Evolutionary conservation across 2,329 filamentous ascomycete genomes (phyloP).

Genomic region (Xylariaceae sp.): DNA sequence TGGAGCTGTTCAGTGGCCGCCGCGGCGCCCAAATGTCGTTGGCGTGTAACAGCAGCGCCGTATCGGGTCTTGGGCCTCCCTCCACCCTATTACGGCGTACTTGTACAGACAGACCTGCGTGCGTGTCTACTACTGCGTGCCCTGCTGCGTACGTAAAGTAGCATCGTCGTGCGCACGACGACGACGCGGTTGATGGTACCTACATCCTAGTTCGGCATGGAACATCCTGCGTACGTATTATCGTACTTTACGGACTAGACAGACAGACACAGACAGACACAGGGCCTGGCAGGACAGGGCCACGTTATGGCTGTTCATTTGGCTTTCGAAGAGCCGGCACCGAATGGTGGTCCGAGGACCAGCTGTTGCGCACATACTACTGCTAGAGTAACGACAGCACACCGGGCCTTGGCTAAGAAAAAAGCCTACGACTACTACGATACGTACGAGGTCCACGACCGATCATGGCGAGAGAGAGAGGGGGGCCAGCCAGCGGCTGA

Average conservation of each 20-base stretch:
- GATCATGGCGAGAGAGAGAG: not conserved
- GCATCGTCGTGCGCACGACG: not conserved
- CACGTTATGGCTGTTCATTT: constrained; percentile 6
- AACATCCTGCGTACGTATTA: not conserved
- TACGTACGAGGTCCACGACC: not conserved
- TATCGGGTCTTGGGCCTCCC: not conserved
- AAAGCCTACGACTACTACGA: not conserved
- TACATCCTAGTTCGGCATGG: not conserved
- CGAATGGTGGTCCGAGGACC: not conserved
- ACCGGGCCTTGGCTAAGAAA: not conserved
- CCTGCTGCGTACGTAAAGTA: not conserved
- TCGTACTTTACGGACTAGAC: too few relatives aligned
- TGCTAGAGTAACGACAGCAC: not conserved
- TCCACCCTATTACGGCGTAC: not conserved
- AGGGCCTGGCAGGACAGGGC: not conserved
- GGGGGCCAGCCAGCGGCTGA: constrained; percentile 1
- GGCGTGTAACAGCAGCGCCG: constrained; percentile 12
- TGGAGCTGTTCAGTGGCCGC: constrained; percentile 2
- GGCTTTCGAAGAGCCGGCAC: not conserved
- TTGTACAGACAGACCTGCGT: not conserved
- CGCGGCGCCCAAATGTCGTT: constrained; percentile 10
- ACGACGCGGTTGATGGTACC: not conserved
- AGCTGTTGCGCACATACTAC: not conserved
- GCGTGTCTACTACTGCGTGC: constrained; percentile 4
- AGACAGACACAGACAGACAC: too few relatives aligned